Evolutionary conservation across 1,284 basidiomycete species (phyloP).

Genomic region (Boletus mariae): DNA sequence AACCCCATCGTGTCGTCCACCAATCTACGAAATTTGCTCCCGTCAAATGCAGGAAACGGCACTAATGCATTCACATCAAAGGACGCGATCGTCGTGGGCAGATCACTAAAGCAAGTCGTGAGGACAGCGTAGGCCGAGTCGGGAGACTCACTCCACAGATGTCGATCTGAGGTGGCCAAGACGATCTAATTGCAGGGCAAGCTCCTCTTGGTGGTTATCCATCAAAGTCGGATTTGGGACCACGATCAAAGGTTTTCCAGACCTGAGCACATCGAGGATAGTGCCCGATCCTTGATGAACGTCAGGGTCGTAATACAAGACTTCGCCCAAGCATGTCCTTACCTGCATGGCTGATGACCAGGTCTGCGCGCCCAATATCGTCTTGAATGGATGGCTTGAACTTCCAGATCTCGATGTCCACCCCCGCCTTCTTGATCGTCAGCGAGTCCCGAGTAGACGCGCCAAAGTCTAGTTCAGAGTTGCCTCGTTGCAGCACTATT

Average conservation of each 20-base stretch:
- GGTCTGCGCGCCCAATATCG: constrained; percentile 63
- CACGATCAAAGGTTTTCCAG: constrained; percentile 74
- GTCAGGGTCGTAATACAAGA: constrained; percentile 6
- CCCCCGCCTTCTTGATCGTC: constrained; percentile 34
- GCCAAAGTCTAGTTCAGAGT: constrained; percentile 36
- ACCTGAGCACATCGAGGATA: constrained; percentile 83
- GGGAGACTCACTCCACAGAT: constrained; percentile 49
- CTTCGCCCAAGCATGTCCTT: constrained; percentile 19
- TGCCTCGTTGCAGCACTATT: constrained; percentile 76
- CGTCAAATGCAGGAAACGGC: constrained; percentile 67
- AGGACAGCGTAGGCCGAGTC: constrained; percentile 4
- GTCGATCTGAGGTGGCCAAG: constrained; percentile 66
- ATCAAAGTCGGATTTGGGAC: constrained; percentile 87
- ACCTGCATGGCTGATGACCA: constrained; percentile 95
- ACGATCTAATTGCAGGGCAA: constrained; percentile 68
- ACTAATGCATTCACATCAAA: constrained; percentile 46
- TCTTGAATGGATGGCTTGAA: constrained; percentile 71
- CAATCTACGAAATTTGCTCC: constrained; percentile 58
- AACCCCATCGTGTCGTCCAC: constrained; percentile 77
- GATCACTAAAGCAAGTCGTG: constrained; percentile 40
- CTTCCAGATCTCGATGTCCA: constrained; percentile 62
- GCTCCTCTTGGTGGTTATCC: constrained; percentile 92
- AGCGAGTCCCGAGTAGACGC: constrained; percentile 21
- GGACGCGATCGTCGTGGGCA: constrained; percentile 47
- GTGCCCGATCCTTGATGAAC: constrained; percentile 79